Evolutionary conservation across 108 stramenopile species (phyloP).

Genomic region (Discostella stelligeroides): DNA sequence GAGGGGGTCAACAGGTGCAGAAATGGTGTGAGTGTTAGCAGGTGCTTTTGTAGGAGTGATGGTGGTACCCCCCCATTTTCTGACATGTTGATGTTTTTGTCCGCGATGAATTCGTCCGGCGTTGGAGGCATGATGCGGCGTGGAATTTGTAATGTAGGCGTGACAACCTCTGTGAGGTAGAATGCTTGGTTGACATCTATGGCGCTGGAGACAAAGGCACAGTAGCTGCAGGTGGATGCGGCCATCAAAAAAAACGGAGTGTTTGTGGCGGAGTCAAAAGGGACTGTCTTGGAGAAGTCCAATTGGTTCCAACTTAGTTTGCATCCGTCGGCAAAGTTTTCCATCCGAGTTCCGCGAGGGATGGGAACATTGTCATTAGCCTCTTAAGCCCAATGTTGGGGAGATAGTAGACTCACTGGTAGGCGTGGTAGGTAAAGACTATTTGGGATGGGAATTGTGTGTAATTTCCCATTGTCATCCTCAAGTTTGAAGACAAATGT

Average conservation of each 20-base stretch:
- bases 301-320: not conserved
- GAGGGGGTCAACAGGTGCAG: not conserved
- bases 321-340: not conserved
- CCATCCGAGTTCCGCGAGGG: conserved; percentile 1
- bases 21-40: too few species aligned
- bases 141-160: not conserved
- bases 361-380: conserved; percentile 19
- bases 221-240: not conserved
- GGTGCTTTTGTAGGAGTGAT: not conserved
- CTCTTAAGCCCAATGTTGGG: too few species aligned
- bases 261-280: not conserved
- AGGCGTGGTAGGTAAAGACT: conserved; percentile 10
- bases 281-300: not conserved
- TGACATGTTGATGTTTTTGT: too few species aligned
- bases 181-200: not conserved
- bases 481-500: not conserved
- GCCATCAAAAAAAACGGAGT: not conserved
- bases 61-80: too few species aligned
- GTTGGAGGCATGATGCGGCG: not conserved
- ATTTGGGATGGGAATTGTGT: not conserved
- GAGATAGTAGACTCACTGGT: not conserved
- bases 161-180: not conserved
- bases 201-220: not conserved
- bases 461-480: not conserved
- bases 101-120: not conserved